Percentiles rank a stretch among this genome's conserved stretches.
Conservation (phyloP, 164 flowering plant genomes). For the Amborella trichopoda region DNA sequence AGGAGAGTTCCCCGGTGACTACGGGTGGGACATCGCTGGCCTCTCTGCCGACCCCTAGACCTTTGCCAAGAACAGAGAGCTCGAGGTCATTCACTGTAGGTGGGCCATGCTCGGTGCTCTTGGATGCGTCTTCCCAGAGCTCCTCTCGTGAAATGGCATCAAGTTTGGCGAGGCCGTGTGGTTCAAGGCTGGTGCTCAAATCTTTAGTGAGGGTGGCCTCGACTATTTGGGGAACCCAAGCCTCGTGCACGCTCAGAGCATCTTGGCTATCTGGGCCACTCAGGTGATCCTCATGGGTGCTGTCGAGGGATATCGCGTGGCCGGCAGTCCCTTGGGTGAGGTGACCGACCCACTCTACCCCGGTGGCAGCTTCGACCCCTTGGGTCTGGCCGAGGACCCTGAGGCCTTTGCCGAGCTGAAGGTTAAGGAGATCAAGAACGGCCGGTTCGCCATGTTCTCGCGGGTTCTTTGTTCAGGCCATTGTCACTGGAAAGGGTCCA, state of each 20-base stretch:
- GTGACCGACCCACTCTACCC: conserved; percentile 13
- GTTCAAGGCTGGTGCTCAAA: conserved; percentile 14
- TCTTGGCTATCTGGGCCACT: conserved; percentile 12
- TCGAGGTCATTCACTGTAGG: conserved; percentile 7
- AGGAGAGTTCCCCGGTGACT: conserved; percentile 10
- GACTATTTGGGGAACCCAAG: conserved; percentile 13
- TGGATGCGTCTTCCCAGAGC: conserved; percentile 11
- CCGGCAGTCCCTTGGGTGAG: conserved; percentile 12
- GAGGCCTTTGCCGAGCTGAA: conserved; percentile 11
- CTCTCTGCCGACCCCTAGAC: conserved; percentile 15
- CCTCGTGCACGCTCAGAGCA: conserved; percentile 13
- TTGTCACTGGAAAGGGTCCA: conserved; percentile 13
- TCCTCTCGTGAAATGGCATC: conserved; percentile 8
- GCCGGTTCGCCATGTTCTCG: conserved; percentile 13
- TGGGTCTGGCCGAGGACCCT: conserved; percentile 11
- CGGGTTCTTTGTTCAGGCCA: conserved; percentile 15
- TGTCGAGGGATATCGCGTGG: conserved; percentile 11
- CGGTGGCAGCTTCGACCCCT: conserved; percentile 14
- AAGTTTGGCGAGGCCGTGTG: conserved; percentile 15
- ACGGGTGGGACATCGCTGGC: conserved; percentile 12
- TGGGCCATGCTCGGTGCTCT: conserved; percentile 12
- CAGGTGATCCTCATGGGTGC: conserved; percentile 13
- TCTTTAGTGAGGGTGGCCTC: conserved; percentile 14
- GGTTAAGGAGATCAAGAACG: conserved; percentile 15
- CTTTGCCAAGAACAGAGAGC: conserved; percentile 15